Evolutionary conservation across 345 rosid genomes (phyloP), one percentile per base, ranked within the genome.

Genomic region (Citrus glauca): DNA sequence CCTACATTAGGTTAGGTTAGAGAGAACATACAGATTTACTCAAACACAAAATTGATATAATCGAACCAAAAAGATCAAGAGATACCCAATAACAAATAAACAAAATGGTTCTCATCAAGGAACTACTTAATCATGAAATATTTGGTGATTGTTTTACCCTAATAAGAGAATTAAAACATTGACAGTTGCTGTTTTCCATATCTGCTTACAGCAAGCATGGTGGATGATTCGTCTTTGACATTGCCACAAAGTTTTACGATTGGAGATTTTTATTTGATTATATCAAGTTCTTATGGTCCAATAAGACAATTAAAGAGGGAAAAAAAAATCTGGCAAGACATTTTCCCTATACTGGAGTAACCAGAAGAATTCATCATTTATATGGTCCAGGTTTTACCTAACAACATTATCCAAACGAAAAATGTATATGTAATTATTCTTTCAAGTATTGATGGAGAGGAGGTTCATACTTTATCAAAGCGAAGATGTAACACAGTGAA

Each of bases 401-500:
- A 7, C 60, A 73, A 64, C 69, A 50, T 71, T 38, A 25, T 57
- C 55, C 61, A 64, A 53, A 77, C 11, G 71, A 78, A 30, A 59
- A 67, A 37, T 63, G 14, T n/a, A 66, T n/a, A 22, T 28, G 74
- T 8, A 25, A 66, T 37, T 20, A 9, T 73, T 56, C 27, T 63
- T 71, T 59, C 32, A 55, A 65, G 24, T n/a, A 50, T 71, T 74
- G 4, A 19, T 53, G 64, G 61, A 71, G 57, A 27, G 69, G 9
- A 76, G 72, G 78, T 74, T 48, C 82, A 71, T 80, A 96, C 99
- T 84, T 94, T 94, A 85, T 96, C 99, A 73, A 96, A 96, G 48
- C 98, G 98, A 85, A 96, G 98, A 90, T 96, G 98, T 74, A 94
- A 79, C 74, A 92, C 98, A 6, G 85, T 95, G 66, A 87, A 96